Percentiles rank a stretch among this genome's conserved stretches.
Conservation (phyloP, 1,284 basidiomycete genomes). For the Puccinia coronata region DNA sequence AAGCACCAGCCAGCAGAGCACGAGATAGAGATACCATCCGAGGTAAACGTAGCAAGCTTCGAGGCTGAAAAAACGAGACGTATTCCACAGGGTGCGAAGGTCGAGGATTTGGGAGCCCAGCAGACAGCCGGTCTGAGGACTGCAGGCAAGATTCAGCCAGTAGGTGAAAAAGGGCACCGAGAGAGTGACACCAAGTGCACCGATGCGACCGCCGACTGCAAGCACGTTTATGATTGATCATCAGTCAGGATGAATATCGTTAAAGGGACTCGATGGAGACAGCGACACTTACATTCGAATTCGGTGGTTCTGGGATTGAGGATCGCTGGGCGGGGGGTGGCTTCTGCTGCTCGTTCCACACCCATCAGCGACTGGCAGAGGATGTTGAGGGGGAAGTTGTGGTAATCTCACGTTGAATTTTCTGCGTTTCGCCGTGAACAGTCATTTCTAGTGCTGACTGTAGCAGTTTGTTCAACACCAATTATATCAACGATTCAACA, state of each 20-base stretch:
- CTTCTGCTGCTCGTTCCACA: neutral
- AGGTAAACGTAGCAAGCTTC: conserved; percentile 66
- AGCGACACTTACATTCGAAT: conserved; percentile 14
- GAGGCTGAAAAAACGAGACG: conserved; percentile 10
- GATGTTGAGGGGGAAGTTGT: no score
- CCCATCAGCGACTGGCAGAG: neutral
- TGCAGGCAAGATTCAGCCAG: conserved; percentile 80
- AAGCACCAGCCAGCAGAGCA: conserved; percentile 77
- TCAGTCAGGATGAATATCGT: no score
- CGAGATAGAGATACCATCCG: conserved; percentile 85
- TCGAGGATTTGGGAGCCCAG: conserved; percentile 64
- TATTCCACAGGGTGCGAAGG: conserved; percentile 62
- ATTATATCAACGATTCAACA: no score
- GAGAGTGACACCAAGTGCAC: conserved; percentile 72
- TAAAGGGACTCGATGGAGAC: neutral
- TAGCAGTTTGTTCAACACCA: no score
- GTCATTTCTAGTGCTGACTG: no score
- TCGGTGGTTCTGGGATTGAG: conserved; percentile 12
- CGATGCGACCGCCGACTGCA: conserved; percentile 72
- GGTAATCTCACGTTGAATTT: no score
- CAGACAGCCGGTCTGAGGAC: conserved; percentile 74
- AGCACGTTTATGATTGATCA: neutral
- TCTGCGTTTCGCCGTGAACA: no score
- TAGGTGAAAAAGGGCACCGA: conserved; percentile 75
- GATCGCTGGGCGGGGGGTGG: neutral